Percentiles rank a stretch among this genome's conserved stretches.
Evolutionary conservation across 140 eudicot species (phyloP).

Genomic region (Ambrosia hybrid): DNA sequence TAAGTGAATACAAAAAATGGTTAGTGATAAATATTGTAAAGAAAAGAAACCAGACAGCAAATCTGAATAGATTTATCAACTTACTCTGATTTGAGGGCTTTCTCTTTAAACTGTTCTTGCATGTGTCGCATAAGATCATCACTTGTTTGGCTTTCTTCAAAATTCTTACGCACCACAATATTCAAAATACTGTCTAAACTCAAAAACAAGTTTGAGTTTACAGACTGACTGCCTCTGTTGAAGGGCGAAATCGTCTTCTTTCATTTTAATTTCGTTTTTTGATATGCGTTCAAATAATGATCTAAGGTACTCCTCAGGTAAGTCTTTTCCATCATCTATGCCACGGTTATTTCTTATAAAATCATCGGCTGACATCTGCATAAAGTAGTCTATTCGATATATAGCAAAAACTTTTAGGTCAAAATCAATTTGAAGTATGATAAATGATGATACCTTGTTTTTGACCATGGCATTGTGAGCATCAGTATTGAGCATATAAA

Average conservation of each 20-base stretch:
- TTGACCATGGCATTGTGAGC: no score
- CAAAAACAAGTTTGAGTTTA: constrained; percentile 63
- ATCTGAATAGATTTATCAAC: constrained; percentile 24
- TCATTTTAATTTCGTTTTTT: constrained; percentile 88
- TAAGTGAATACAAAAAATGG: constrained; percentile 16
- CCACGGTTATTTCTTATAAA: constrained; percentile 95
- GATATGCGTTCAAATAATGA: constrained; percentile 86
- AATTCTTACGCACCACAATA: constrained; percentile 81
- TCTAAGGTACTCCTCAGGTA: constrained; percentile 88
- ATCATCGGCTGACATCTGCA: constrained; percentile 98
- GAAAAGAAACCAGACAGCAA: neutral
- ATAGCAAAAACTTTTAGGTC: constrained; percentile 7
- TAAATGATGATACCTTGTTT: no score
- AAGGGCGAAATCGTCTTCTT: constrained; percentile 73
- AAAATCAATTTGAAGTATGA: constrained; percentile 3
- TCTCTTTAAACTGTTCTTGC: constrained; percentile 98
- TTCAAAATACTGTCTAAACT: constrained; percentile 86
- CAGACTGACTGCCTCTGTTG: constrained; percentile 84
- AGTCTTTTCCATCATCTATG: constrained; percentile 94
- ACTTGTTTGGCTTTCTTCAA: constrained; percentile 69
- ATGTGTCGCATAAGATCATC: constrained; percentile 89
- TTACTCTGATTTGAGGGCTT: constrained; percentile 97
- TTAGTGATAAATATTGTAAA: neutral
- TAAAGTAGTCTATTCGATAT: constrained; percentile 5
- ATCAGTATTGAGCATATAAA: constrained; percentile 33